Percentiles rank a stretch among this genome's conserved stretches.
These are phyloP conservation scores for Linum lewisii DNA, from an alignment of 345 rosid genomes.

Conservation along the genomic window DNA sequence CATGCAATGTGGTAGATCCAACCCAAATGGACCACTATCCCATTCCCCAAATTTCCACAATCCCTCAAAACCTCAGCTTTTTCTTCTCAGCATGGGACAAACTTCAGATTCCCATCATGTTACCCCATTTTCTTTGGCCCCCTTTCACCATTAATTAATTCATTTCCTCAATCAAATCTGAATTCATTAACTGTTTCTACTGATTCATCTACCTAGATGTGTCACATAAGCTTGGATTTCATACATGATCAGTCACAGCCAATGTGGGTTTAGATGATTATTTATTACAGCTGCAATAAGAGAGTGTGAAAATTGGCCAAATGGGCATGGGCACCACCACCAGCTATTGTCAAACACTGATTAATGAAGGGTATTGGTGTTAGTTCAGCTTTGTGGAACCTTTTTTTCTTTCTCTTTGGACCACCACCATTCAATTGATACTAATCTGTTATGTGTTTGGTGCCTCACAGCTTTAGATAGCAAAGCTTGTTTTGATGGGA, in stretches of 20 bases:
- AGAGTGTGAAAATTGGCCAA: too few relatives aligned
- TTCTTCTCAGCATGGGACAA: conserved; percentile 10
- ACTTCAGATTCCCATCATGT: conserved; percentile 2
- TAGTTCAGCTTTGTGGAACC: neutral
- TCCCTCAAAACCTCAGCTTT: neutral
- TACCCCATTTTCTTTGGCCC: neutral
- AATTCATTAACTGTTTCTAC: neutral
- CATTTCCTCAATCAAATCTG: neutral
- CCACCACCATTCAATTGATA: neutral
- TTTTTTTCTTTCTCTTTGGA: neutral
- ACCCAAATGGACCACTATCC: conserved; percentile 2
- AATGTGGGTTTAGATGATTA: too few relatives aligned
- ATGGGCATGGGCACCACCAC: neutral
- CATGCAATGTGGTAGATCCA: too few relatives aligned
- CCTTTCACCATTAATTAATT: neutral
- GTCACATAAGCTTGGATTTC: too few relatives aligned
- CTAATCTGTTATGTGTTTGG: neutral
- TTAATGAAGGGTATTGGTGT: neutral
- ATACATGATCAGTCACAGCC: too few relatives aligned
- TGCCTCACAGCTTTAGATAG: neutral
- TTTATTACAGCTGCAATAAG: too few relatives aligned
- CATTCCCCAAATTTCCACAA: neutral
- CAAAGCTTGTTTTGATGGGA: neutral
- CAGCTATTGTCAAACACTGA: neutral
- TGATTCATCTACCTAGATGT: neutral